phyloP scores from a whole-genome alignment of 148 eudicot species.

The Pharnaceum exiguum region DNA sequence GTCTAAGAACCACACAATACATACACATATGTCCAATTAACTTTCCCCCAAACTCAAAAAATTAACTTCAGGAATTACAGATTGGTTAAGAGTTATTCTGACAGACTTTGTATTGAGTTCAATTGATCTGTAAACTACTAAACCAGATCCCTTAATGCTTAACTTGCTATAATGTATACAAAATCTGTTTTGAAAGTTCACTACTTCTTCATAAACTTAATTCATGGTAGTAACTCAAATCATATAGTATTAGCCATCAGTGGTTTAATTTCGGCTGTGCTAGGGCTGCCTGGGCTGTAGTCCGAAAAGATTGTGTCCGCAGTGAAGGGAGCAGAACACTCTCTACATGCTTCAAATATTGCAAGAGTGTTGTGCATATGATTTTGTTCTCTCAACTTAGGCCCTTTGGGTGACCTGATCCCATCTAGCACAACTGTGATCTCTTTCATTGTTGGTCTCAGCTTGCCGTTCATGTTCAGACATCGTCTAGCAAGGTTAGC shows the following conservation, averaged over 20 bases:
- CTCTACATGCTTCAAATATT: neutral
- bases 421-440: constrained; percentile 6
- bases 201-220: neutral
- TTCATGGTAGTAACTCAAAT: neutral
- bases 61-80: too few species aligned
- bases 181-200: too few species aligned
- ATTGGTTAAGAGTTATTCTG: too few species aligned
- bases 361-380: neutral
- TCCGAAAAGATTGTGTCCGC: neutral
- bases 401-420: constrained; percentile 13
- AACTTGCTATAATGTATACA: too few species aligned
- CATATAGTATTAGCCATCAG: constrained; percentile 5
- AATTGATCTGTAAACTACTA: too few species aligned
- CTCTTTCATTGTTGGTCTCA: constrained; percentile 24
- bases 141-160: too few species aligned
- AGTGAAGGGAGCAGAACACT: neutral
- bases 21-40: too few species aligned
- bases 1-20: too few species aligned
- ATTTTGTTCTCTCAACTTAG: neutral
- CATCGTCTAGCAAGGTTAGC: constrained; percentile 21
- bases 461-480: constrained; percentile 19
- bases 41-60: too few species aligned
- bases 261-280: constrained; percentile 10
- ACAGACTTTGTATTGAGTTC: too few species aligned
- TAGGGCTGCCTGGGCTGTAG: neutral